phyloP scores from a whole-genome alignment of 2,329 filamentous ascomycete genomes.

The Fusarium secorum region DNA sequence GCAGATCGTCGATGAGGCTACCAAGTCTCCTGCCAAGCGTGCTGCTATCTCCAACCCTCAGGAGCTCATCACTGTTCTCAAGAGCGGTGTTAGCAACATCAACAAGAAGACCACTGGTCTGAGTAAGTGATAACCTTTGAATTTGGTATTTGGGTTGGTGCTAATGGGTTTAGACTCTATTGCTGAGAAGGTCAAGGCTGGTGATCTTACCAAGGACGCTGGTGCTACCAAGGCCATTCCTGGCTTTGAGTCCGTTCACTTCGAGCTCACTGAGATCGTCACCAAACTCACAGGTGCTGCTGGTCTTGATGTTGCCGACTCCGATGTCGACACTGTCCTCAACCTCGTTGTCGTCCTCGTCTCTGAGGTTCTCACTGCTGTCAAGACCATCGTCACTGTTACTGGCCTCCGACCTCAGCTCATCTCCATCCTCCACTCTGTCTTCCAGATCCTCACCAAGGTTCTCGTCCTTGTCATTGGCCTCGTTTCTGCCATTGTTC shows the following conservation, averaged over 20 bases:
- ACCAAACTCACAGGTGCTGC: conserved; percentile 33
- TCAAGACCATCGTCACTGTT: conserved; percentile 36
- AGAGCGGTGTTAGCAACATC: not conserved
- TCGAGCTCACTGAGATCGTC: conserved; percentile 38
- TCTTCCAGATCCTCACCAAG: conserved; percentile 41
- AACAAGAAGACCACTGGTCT: conserved; percentile 16
- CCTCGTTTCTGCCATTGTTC: conserved; percentile 36
- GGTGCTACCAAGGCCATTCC: conserved; percentile 21
- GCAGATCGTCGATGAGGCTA: not conserved
- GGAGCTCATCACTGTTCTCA: conserved; percentile 9
- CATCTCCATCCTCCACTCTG: conserved; percentile 39
- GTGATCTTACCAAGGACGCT: conserved; percentile 34
- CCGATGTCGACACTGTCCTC: conserved; percentile 40
- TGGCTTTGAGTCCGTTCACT: conserved; percentile 29
- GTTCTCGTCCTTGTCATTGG: conserved; percentile 37
- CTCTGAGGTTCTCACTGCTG: conserved; percentile 30
- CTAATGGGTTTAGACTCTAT: conserved; percentile 18
- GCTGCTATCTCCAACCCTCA: not conserved
- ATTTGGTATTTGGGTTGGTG: fast-evolving
- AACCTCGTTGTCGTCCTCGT: conserved; percentile 34
- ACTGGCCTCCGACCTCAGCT: conserved; percentile 40
- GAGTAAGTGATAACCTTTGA: not conserved
- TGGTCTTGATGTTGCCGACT: conserved; percentile 30
- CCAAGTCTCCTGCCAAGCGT: not conserved
- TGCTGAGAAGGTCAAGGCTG: conserved; percentile 32